phyloP scores from a whole-genome alignment of 768 basidiomycete genomes.

The Rubroboletus satanas region DNA sequence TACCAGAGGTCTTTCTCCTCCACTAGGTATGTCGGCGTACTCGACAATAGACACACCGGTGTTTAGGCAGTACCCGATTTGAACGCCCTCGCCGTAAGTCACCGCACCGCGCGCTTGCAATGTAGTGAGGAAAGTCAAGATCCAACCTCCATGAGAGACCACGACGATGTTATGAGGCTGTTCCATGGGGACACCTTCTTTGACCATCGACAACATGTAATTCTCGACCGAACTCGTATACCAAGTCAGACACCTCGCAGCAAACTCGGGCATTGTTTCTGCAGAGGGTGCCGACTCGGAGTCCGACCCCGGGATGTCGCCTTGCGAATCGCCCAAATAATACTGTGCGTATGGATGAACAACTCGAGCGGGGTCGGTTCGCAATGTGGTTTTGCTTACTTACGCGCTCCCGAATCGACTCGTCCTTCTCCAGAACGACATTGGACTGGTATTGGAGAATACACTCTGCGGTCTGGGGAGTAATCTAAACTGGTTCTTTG shows the following conservation, averaged over 20 bases:
- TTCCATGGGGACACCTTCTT: not conserved
- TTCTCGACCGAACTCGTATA: conserved; percentile 1
- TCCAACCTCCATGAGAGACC: conserved; percentile 44
- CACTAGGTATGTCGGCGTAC: conserved; percentile 33
- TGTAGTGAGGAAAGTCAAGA: conserved; percentile 40
- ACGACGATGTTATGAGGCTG: not conserved
- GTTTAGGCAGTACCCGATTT: conserved; percentile 14
- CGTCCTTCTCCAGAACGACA: not conserved
- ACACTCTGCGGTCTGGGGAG: not conserved
- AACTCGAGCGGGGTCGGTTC: not conserved
- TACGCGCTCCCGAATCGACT: not conserved
- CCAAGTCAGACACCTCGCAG: conserved; percentile 3
- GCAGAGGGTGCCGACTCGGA: not conserved
- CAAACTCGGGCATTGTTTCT: not conserved
- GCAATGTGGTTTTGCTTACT: not conserved
- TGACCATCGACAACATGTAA: not conserved
- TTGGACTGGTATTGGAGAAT: not conserved
- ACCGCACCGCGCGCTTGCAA: conserved; percentile 41
- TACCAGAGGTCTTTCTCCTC: not conserved
- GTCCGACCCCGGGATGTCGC: not conserved
- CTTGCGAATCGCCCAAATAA: not conserved
- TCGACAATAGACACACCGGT: conserved; percentile 50
- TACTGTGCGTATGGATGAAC: not conserved
- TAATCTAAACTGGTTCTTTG: not conserved
- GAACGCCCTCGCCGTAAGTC: conserved; percentile 28